Evolutionary conservation across 768 basidiomycete genomes (phyloP).

Genomic region (Cytidiella melzeri): DNA sequence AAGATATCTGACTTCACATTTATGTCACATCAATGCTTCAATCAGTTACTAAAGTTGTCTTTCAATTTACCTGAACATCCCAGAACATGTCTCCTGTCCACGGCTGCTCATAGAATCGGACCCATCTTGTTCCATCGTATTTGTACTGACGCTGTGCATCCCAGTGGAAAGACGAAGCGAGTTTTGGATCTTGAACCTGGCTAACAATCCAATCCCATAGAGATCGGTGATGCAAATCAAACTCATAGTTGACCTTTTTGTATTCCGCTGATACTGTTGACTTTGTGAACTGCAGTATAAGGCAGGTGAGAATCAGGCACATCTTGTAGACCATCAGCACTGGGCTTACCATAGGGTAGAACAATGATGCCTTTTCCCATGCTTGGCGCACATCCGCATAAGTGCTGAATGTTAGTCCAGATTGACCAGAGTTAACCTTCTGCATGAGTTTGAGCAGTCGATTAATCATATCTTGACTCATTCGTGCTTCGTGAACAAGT

Average conservation of each 20-base stretch:
- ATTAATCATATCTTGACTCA: constrained; percentile 4
- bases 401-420: too few species aligned
- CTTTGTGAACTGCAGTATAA: too few species aligned
- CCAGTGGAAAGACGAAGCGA: constrained; percentile 13
- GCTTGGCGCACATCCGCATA: constrained; percentile 2
- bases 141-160: constrained; percentile 10
- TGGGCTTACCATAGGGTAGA: constrained; percentile 6
- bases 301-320: not conserved
- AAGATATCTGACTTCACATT: not conserved
- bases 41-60: not conserved
- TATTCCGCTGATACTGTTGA: too few species aligned
- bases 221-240: constrained; percentile 4
- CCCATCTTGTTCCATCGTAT: constrained; percentile 8
- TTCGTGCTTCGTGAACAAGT: not conserved
- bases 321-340: not conserved
- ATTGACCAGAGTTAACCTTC: not conserved
- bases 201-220: constrained; percentile 13
- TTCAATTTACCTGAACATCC: constrained; percentile 11
- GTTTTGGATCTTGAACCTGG: constrained; percentile 5
- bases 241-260: too few species aligned
- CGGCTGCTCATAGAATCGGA: constrained; percentile 12
- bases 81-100: constrained; percentile 10
- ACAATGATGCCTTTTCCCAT: constrained; percentile 3
- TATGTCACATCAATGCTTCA: not conserved
- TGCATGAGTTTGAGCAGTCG: constrained; percentile 3